Evolutionary conservation across 2,329 filamentous ascomycete genomes (phyloP), one percentile per base, ranked within the genome.

Genomic region (Pezicula radicicola): DNA sequence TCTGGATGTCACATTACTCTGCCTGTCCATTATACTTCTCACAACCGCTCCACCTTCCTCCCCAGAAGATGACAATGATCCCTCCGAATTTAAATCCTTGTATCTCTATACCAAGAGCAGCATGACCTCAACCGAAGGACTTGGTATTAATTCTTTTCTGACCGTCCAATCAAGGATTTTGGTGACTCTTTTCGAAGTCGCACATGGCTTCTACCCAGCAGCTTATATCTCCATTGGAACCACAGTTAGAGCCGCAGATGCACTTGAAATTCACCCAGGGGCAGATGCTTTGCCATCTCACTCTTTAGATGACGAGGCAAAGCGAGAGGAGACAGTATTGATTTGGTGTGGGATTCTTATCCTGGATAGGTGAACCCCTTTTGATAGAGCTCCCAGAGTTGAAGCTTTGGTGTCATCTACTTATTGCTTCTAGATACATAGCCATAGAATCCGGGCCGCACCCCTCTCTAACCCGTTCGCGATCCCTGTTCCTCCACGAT

Each of bases 211-310:
- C 35, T 54, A 60, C 21, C 53, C 51, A 12, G 55, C 58, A 37
- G 56, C 58, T 44, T 59, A 56, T 53, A 52, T 57, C 12, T 59
- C 54, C 12, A 59, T 59, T 51, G 58, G 51, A 41, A 48, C 51
- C 16, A 51, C 50, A 30, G 40, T 56, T 27, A 53, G 55, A 54
- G 55, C 56, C 25, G 45, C 53, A 19, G 55, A 60, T 46, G 55
- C 56, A 40, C 51, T 60, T 48, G 46, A 25, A 35, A 45, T 53
- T 41, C 39, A 49, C n/a, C 44, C 48, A 52, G 46, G 41, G 16
- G 16, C n/a, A 50, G 46, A 58, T 46, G 8, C 19, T 49, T 42
- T 47, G 7, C 37, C 21, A 15, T 46, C 46, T 46, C 15, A 39
- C 12, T 46, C 39, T 50, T 41, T 18, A 19, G 40, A 53, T 39